A percentile compares a stretch with the other conserved stretches of the same genome.
Conservation (phyloP, 2,329 filamentous ascomycete species). For the Didymella keratinophila region DNA sequence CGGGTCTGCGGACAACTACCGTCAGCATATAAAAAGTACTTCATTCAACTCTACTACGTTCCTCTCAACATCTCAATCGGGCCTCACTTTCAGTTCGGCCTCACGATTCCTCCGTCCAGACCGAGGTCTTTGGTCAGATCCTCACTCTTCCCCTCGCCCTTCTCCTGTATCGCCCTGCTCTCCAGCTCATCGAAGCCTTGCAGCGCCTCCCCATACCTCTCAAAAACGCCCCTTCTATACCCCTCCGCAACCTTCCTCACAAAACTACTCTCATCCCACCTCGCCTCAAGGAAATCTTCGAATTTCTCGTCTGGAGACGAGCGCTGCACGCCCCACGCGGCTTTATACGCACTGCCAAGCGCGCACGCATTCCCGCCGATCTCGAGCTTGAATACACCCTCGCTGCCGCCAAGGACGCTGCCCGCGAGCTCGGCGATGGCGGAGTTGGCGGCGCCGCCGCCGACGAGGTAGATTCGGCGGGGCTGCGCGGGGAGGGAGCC, state of each 20-base stretch:
- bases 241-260: constrained; percentile 84
- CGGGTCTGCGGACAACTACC: too few relatives aligned
- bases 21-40: too few relatives aligned
- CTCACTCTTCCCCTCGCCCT: constrained; percentile 27
- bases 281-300: constrained; percentile 81
- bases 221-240: constrained; percentile 77
- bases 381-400: constrained; percentile 92
- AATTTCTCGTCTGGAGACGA: constrained; percentile 71
- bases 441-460: constrained; percentile 87
- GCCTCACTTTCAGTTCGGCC: neutral
- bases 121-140: neutral
- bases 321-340: constrained; percentile 87
- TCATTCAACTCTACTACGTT: too few relatives aligned
- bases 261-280: constrained; percentile 87
- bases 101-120: constrained; percentile 9
- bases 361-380: constrained; percentile 96
- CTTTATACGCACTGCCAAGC: constrained; percentile 92
- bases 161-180: constrained; percentile 63
- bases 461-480: constrained; percentile 89
- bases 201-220: constrained; percentile 78
- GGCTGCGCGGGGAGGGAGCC: constrained; percentile 78
- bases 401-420: constrained; percentile 84
- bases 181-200: constrained; percentile 82
- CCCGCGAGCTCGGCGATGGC: constrained; percentile 87
- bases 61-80: neutral